phyloP scores from a whole-genome alignment of 768 basidiomycete genomes.

The Lactarius deliciosus region DNA sequence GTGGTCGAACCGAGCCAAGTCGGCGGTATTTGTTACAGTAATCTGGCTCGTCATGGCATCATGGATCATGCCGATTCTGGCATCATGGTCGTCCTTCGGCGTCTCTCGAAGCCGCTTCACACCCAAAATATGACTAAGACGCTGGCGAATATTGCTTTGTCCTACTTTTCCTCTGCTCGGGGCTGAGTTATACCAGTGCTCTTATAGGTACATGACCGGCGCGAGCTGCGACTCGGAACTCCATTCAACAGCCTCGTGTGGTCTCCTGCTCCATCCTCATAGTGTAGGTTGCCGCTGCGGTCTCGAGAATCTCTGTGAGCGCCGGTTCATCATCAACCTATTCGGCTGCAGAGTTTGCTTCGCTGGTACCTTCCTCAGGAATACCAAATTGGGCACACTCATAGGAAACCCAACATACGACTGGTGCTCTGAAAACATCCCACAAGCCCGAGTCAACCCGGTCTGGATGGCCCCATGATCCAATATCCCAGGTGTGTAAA shows the following conservation, averaged over 20 bases:
- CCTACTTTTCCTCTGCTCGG: background rate
- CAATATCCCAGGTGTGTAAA: conserved; percentile 17
- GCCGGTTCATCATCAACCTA: conserved; percentile 6
- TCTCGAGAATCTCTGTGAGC: background rate
- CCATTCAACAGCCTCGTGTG: background rate
- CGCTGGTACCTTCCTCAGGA: conserved; percentile 23
- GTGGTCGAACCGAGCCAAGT: too few species aligned
- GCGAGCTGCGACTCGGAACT: background rate
- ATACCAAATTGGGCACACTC: conserved; percentile 24
- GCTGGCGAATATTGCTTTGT: background rate
- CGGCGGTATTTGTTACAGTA: too few species aligned
- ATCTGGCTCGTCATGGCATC: too few species aligned
- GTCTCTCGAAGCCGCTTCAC: too few species aligned
- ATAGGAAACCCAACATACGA: conserved; percentile 28
- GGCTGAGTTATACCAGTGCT: background rate
- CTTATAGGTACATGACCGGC: background rate
- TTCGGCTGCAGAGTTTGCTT: conserved; percentile 22
- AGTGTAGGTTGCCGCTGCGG: conserved; percentile 1
- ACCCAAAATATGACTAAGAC: background rate
- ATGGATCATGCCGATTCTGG: too few species aligned
- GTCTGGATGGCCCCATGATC: conserved; percentile 21
- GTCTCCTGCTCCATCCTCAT: conserved; percentile 4
- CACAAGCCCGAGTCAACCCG: too few species aligned
- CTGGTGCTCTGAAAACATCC: conserved; percentile 27
- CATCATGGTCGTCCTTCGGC: too few species aligned